Evolutionary conservation across 2,329 filamentous ascomycete species (phyloP), one percentile per base, ranked within the genome.

Genomic region (Ustulina deusta): DNA sequence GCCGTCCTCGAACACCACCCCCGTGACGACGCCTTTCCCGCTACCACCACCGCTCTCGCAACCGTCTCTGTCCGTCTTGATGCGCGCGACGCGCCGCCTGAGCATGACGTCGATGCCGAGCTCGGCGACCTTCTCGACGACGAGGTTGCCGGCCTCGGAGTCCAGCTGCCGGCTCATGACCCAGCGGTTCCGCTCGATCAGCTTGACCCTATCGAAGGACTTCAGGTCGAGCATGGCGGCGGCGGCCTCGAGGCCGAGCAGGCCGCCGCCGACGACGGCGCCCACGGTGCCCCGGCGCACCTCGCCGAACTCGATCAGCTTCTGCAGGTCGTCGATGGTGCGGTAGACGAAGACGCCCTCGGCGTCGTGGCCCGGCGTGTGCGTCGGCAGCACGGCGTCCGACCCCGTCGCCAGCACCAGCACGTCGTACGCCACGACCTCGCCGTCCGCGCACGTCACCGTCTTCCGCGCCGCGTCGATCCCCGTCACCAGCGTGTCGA

Each of bases 211-310:
- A 13, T 86, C 83, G 75, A 91, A 97, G 59, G 89, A 87, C 73
- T 92, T 86, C 9, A 97, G 82, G 76, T 97, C 93, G 83, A 94
- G 90, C 92, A 97, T 94, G 1, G 94, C 94, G 75, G 97, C 96
- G 38, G 93, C 94, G 1, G 94, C 94, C 81, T 97, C 94, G 0
- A 97, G 86, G 0, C 94, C 94, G 0, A 97, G 84, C 27, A 97
- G 80, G 0, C 94, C 94, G 60, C 94, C 94, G 27, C 94, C 94
- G 3, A 97, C 92, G 0, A 96, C 93, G 4, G 89, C 87, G 0
- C 92, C 93, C 1, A 87, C 86, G 1, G 89, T 88, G 4, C 89
- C 92, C 72, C 89, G 91, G 61, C 88, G 87, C 11, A 83, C 82
- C 0, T 87, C 84, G 0, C 93, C 89, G 75, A 91, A 97, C 1